Base-by-base conservation (phyloP, 2,329 filamentous ascomycete genomes). In the Diplocarpon rosae region DNA sequence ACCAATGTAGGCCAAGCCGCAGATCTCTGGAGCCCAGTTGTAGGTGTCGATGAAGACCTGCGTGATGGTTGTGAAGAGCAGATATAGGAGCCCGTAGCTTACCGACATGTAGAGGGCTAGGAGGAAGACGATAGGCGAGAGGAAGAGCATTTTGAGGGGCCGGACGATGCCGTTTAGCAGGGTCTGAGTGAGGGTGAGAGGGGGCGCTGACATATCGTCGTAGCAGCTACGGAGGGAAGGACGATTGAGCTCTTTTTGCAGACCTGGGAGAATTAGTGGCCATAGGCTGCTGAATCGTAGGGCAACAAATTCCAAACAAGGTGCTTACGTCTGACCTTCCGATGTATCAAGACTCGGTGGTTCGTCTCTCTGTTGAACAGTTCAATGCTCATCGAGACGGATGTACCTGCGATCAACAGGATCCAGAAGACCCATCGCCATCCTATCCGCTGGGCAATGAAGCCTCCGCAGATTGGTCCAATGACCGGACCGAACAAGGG, bases 31-130 rank as follows among this genome's bases (percentile, higher is more conserved):
- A 0, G 54, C 52, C 42, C 71, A 66, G 13, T 56, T 59, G 37
- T 73, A 72, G 0, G 60, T 65, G 3, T 58, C 39, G 11, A 62
- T 61, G 45, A 72, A 76, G 37, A 77, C 68, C 37, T 65, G 68
- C 0, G 67, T 63, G 56, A 70, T 74, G 1, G 72, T 72, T 2
- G 69, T 65, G 4, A 76, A 64, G 41, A 75, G 70, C 0, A 70
- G 70, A 55, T 76, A 77, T 0, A 76, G 59, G 0, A 74, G 63
- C 15, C 73, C 69, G 48, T 77, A 77, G 1, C 73, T 55, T 0
- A 75, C 63, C 0, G 68, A 66, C 29, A 76, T 63, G 46, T 76
- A 77, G 0, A 75, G 39, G 0, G 67, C 65, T 46, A 75, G 62
- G 5, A 69, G 59, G 6, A 67, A 56, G 2, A 66, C 57, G 35